Evolutionary conservation across 73 alveolate species (phyloP).

Genomic region (Stentor coeruleus): DNA sequence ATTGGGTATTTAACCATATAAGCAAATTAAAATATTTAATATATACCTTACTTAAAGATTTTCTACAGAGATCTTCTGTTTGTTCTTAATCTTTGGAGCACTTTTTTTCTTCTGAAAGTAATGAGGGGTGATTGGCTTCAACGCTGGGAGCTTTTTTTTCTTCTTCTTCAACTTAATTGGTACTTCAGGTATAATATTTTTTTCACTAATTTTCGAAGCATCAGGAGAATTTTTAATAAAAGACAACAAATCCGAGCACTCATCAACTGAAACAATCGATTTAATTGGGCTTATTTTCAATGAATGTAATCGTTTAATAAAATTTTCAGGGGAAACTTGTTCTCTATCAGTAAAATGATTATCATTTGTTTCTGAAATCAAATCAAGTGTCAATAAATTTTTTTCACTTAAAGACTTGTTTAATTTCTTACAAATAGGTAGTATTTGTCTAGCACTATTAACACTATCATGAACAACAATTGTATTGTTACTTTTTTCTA

Average conservation of each 20-base stretch:
- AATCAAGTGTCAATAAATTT: too few species aligned
- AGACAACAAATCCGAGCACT: background rate
- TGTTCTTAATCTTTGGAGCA: background rate
- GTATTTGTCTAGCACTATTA: background rate
- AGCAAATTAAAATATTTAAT: too few species aligned
- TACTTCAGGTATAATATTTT: background rate
- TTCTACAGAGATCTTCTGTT: background rate
- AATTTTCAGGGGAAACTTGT: background rate
- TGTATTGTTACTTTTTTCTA: too few species aligned
- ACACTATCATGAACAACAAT: background rate
- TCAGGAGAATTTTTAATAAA: background rate
- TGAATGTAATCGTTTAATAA: background rate
- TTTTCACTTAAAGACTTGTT: background rate
- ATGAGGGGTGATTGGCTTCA: conserved; percentile 3
- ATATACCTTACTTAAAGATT: too few species aligned
- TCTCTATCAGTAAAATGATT: too few species aligned
- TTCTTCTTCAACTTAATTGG: background rate
- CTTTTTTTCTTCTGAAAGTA: background rate
- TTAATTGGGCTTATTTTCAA: background rate
- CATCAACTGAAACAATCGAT: background rate
- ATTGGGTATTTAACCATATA: too few species aligned
- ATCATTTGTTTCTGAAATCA: too few species aligned
- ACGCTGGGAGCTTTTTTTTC: background rate
- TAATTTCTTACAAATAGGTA: background rate
- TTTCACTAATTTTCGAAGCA: background rate